These are phyloP conservation scores for Chlamydomonas sphaeroides DNA, from an alignment of 139 green algal genomes.

Conservation along the genomic window DNA sequence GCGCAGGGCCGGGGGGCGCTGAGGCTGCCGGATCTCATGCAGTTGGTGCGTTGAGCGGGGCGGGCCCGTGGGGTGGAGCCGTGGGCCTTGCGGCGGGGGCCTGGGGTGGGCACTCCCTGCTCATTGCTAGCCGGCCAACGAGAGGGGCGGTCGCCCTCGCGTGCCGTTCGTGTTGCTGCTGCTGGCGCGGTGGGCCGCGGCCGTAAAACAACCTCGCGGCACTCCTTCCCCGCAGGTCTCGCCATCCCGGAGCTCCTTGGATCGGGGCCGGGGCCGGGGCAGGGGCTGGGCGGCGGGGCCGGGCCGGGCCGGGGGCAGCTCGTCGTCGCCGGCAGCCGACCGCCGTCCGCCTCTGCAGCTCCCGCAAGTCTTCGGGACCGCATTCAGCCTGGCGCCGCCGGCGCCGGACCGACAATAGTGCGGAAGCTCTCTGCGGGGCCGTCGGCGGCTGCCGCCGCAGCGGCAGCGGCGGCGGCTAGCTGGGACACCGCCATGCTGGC, in stretches of 20 bases:
- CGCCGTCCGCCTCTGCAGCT: constrained; percentile 34
- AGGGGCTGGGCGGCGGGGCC: background rate
- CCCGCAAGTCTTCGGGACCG: constrained; percentile 32
- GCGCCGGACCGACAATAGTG: background rate
- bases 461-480: background rate
- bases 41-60: too few relatives aligned
- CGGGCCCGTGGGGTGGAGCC: too few relatives aligned
- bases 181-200: too few relatives aligned
- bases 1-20: too few relatives aligned
- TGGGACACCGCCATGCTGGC: constrained; percentile 16
- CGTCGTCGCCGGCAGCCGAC: constrained; percentile 13
- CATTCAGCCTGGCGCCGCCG: constrained; percentile 17
- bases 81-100: too few relatives aligned
- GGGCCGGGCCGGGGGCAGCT: background rate
- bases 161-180: too few relatives aligned
- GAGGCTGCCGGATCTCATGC: constrained; percentile 14
- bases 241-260: too few relatives aligned
- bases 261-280: background rate
- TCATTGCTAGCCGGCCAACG: too few relatives aligned
- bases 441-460: background rate
- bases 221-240: too few relatives aligned
- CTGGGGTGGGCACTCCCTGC: too few relatives aligned
- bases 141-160: too few relatives aligned
- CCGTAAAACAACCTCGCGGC: too few relatives aligned
- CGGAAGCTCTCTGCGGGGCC: background rate